Evolutionary conservation across 2,329 filamentous ascomycete genomes (phyloP).

Genomic region (Hypoxylon sp.): DNA sequence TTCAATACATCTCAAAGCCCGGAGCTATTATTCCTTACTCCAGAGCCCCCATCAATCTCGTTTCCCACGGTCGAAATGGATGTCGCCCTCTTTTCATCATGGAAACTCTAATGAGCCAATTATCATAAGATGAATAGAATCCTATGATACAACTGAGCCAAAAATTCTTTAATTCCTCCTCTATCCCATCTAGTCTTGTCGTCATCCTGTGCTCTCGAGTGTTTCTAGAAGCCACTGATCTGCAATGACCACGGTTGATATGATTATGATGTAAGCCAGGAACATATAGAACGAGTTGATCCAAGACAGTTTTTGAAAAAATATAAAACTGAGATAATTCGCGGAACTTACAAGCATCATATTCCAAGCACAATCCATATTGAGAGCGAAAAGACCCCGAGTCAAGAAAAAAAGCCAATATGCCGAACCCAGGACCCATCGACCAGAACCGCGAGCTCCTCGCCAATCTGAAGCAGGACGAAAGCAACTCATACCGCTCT

Average conservation of each 20-base stretch:
- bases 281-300: neutral
- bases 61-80: no score
- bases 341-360: neutral
- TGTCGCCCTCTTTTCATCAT: no score
- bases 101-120: no score
- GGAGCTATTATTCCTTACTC: neutral
- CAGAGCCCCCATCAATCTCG: neutral
- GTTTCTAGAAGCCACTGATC: neutral
- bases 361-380: neutral
- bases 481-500: neutral
- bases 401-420: neutral
- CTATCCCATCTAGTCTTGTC: neutral
- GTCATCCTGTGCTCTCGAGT: neutral
- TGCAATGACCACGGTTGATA: neutral
- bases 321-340: neutral
- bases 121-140: neutral
- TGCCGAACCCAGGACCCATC: conserved; percentile 3
- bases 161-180: neutral
- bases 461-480: neutral
- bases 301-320: neutral
- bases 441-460: conserved; percentile 9
- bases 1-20: no score
- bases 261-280: conserved; percentile 11
- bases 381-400: neutral
- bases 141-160: neutral